phyloP scores from a whole-genome alignment of 2,329 filamentous ascomycete genomes.

The Tolypocladium endophyticum region DNA sequence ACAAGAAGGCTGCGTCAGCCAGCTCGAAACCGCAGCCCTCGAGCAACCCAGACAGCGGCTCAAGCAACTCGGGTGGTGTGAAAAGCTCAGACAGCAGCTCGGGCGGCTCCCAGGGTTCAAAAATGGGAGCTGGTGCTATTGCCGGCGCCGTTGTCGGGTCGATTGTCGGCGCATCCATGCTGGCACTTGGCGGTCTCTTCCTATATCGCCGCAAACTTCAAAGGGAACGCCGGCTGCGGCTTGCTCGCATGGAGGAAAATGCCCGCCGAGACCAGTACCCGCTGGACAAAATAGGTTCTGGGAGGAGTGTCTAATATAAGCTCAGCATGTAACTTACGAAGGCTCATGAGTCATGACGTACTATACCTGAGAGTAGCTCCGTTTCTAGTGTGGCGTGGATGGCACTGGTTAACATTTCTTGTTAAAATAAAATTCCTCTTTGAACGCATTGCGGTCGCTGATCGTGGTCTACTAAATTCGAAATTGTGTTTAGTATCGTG shows the following conservation, averaged over 20 bases:
- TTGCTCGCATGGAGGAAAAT: constrained; percentile 1
- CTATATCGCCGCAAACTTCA: constrained; percentile 1
- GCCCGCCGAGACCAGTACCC: neutral
- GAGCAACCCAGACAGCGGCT: constrained; percentile 6
- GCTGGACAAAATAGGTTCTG: neutral
- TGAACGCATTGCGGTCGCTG: neutral
- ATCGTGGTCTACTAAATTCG: neutral
- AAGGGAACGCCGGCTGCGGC: neutral
- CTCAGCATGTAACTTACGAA: neutral
- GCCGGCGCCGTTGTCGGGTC: neutral
- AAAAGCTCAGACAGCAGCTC: neutral
- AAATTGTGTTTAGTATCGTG: no score
- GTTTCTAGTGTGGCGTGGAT: neutral
- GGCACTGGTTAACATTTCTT: neutral
- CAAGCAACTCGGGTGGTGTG: neutral
- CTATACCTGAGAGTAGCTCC: neutral
- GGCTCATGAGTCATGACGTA: neutral
- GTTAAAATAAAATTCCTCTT: neutral
- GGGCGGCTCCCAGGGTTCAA: neutral
- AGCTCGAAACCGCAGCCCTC: constrained; percentile 10
- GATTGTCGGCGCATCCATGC: neutral
- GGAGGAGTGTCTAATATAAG: neutral
- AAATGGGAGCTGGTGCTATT: neutral
- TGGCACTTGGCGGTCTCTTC: neutral
- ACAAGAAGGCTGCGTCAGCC: constrained; percentile 8